Evolutionary conservation across 23 red algal genomes (phyloP), one percentile per base, ranked within the genome.

Genomic region (Chondrus crispus): DNA sequence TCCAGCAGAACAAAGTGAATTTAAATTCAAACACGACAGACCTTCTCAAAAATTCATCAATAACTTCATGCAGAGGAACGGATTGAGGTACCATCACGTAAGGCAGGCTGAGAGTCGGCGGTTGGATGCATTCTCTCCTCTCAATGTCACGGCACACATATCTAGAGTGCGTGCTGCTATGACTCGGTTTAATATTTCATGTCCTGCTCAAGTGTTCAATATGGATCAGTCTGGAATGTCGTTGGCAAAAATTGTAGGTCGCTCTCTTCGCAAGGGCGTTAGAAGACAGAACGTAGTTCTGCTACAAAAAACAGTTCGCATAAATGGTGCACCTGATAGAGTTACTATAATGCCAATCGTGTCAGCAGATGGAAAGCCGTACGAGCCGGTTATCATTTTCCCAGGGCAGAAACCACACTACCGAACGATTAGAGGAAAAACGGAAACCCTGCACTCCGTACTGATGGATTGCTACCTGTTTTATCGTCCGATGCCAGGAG

Each of bases 381-480:
- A 72, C 64, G 73, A 50, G 51, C 60, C 83, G 24, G 58, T 43
- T 74, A 46, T 87, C 45, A 40, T 70, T n/a, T 72, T 87, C 36
- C 83, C 83, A 11, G 83, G 62, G 32, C 47, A 44, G 11, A 16
- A 66, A 35, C 44, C 39, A 1, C 63, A 48, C 14, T 87, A 71
- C 60, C 7, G 63, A 16, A 30, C 18, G 11, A 0, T 73, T 26
- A 28, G 50, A 19, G 68, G 37, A 4, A 13, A 46, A 14, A 2
- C 73, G 16, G n/a, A 87, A 26, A 69, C 62, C 36, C 30, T 87
- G 7, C 62, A 74, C 4, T 46, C 43, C 35, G 40, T 48, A 9
- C 62, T 74, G 0, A 36, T 41, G 10, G 57, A 54, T 44, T 69
- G 3, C 1, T 86, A 86, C 35, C 29, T 86, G 6, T 72, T 69